Evolutionary conservation across 2,329 filamentous ascomycete genomes (phyloP).

Genomic region (Ophiostoma australiae): DNA sequence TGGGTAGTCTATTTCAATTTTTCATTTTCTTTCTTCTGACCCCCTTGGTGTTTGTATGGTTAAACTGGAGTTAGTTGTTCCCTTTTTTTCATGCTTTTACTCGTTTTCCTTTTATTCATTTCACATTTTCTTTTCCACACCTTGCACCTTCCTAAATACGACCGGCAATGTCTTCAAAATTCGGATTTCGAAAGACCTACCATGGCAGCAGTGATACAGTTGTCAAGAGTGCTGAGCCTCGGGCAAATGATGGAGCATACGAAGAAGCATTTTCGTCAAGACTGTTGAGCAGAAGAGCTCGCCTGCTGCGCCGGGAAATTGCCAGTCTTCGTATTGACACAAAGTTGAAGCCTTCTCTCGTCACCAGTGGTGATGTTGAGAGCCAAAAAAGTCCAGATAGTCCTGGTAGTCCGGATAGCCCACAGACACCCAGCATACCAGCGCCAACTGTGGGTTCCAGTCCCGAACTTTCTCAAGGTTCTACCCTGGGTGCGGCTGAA

Average conservation of each 20-base stretch:
- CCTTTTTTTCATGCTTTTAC: neutral
- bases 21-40: neutral
- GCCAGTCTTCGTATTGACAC: neutral
- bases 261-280: too few relatives aligned
- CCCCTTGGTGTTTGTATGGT: neutral
- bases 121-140: too few relatives aligned
- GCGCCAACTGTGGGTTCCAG: neutral
- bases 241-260: neutral
- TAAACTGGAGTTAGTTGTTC: neutral
- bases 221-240: neutral
- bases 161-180: neutral
- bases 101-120: neutral
- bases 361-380: neutral
- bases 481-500: neutral
- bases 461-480: neutral
- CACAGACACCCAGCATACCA: neutral
- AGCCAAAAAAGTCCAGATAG: neutral
- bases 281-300: neutral
- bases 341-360: neutral
- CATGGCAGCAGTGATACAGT: neutral
- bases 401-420: neutral
- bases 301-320: neutral
- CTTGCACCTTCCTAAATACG: neutral
- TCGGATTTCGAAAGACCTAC: neutral
- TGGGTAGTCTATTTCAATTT: neutral